Conservation (phyloP, 805 yeast genomes). For the Saturnispora hagleri region DNA sequence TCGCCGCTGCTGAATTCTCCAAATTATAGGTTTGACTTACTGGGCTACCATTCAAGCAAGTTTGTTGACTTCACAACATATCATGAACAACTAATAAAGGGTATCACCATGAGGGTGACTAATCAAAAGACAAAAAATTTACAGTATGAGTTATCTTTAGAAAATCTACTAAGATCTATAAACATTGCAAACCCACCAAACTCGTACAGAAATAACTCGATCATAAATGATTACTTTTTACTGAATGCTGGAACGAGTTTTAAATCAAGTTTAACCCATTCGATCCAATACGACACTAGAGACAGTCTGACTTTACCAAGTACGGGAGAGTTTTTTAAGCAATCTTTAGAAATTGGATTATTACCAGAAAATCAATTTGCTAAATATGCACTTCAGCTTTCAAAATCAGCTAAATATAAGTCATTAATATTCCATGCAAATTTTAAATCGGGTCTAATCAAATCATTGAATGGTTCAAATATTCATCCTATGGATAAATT, state of each 20-base stretch:
- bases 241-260: slow-evolving; percentile 37
- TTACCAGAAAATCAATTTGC: slow-evolving; percentile 28
- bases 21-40: slow-evolving; percentile 31
- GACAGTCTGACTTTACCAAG: slow-evolving; percentile 36
- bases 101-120: slow-evolving; percentile 35
- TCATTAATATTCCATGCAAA: slow-evolving; percentile 16
- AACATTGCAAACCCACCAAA: slow-evolving; percentile 16
- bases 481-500: slow-evolving; percentile 42
- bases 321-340: slow-evolving; percentile 30
- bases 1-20: slow-evolving; percentile 38
- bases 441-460: slow-evolving; percentile 22
- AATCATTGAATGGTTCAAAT: slow-evolving; percentile 12
- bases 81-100: slow-evolving; percentile 36
- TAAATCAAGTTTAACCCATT: slow-evolving; percentile 36
- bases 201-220: slow-evolving; percentile 23
- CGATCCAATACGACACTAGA: slow-evolving; percentile 36
- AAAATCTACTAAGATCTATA: slow-evolving; percentile 36
- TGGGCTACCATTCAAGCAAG: slow-evolving; percentile 35
- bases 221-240: slow-evolving; percentile 25
- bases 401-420: slow-evolving; percentile 22
- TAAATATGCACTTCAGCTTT: slow-evolving; percentile 35
- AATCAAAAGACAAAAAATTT: slow-evolving; percentile 22
- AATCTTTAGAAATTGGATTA: slow-evolving; percentile 20
- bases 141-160: slow-evolving; percentile 42
- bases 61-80: slow-evolving; percentile 38